phyloP scores from a whole-genome alignment of 345 rosid genomes.

The Pugionium dolabratum region DNA sequence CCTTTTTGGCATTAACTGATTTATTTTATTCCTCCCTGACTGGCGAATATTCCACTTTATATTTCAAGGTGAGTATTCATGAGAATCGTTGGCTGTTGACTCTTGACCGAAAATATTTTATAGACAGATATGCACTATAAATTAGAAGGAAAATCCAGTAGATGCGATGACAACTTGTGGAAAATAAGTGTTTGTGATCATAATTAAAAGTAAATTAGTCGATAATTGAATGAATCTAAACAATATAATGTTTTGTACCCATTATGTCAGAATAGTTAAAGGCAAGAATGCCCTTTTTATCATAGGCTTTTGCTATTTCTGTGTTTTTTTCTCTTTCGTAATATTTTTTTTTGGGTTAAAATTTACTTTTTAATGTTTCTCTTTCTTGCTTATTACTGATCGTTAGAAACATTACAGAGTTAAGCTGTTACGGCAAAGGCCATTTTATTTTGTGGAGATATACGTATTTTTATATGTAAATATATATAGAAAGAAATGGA shows the following conservation, averaged over 20 bases:
- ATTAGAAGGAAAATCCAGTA: background rate
- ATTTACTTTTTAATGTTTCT: background rate
- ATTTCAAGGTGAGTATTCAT: background rate
- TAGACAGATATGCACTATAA: background rate
- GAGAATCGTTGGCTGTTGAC: slow-evolving; percentile 24
- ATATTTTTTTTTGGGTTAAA: background rate
- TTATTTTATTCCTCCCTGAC: background rate
- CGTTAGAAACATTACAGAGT: background rate
- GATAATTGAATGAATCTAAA: slow-evolving; percentile 24
- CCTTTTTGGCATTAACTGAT: background rate
- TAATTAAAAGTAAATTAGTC: background rate
- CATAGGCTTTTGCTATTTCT: background rate
- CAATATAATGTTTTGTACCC: slow-evolving; percentile 8
- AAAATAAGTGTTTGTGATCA: slow-evolving; percentile 9
- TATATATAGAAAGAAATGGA: background rate
- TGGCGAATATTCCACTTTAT: background rate
- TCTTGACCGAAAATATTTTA: background rate
- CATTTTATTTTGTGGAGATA: background rate
- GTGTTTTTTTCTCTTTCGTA: background rate
- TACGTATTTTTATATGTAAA: background rate
- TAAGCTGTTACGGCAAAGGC: background rate
- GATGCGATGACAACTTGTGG: slow-evolving; percentile 4
- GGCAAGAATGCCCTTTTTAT: background rate
- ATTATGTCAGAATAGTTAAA: slow-evolving; percentile 5
- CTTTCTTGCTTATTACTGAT: background rate